Evolutionary conservation across 352 stramenopile genomes (phyloP).

Genomic region (Globisporangium nunn): DNA sequence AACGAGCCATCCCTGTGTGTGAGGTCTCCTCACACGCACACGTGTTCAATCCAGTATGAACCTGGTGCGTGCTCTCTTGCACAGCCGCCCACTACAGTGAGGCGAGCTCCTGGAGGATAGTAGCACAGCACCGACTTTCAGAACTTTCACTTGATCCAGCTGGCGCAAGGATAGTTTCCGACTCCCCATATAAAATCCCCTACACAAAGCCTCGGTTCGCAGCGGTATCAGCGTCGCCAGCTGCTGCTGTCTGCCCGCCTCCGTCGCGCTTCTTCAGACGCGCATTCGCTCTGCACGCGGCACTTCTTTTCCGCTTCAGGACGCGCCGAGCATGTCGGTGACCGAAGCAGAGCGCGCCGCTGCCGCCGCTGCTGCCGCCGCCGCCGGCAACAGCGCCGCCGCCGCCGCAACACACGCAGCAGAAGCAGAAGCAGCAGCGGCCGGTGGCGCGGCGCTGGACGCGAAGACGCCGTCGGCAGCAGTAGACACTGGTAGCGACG

Average conservation of each 20-base stretch:
- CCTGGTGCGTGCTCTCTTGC: no score
- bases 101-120: no score
- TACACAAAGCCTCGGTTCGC: background rate
- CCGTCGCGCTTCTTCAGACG: background rate
- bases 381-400: background rate
- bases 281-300: background rate
- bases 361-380: background rate
- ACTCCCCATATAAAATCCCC: background rate
- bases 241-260: background rate
- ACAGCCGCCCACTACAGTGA: no score
- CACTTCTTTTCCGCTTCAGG: no score
- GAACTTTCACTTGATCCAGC: background rate
- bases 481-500: background rate
- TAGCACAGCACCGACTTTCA: no score
- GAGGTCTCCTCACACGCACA: no score
- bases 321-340: background rate
- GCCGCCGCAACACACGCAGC: background rate
- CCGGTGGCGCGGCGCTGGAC: background rate
- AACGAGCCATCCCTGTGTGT: no score
- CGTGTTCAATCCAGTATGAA: no score
- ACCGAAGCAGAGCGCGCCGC: background rate
- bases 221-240: no score
- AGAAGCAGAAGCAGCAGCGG: background rate
- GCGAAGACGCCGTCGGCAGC: background rate
- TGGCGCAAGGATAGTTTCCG: background rate